Percentiles rank a stretch among this genome's conserved stretches.
These are phyloP conservation scores for Malassezia vespertilionis DNA, from an alignment of 1,284 basidiomycete species.

Conservation along the genomic window DNA sequence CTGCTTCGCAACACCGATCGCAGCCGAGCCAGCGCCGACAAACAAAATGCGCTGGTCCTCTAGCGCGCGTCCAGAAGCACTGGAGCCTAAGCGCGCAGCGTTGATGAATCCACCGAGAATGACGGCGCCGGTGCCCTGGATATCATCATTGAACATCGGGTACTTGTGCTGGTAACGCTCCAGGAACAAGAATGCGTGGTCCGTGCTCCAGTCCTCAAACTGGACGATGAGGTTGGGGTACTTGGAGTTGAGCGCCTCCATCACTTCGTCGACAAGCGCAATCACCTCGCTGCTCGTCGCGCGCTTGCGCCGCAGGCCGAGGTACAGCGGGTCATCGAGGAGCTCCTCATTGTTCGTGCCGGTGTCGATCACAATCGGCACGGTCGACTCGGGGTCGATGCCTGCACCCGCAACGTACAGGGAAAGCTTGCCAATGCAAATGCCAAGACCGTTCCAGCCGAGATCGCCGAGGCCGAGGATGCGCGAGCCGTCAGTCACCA, in stretches of 20 bases:
- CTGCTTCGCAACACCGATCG: constrained; percentile 57
- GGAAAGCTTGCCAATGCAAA: constrained; percentile 82
- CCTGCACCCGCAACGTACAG: constrained; percentile 83
- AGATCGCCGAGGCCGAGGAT: constrained; percentile 88
- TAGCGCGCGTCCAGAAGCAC: constrained; percentile 60
- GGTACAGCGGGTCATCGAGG: constrained; percentile 77
- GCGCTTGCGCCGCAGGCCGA: constrained; percentile 56
- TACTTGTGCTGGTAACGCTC: constrained; percentile 42
- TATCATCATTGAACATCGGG: constrained; percentile 63
- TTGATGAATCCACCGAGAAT: constrained; percentile 82
- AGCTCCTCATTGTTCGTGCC: constrained; percentile 76
- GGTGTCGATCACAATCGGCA: constrained; percentile 62
- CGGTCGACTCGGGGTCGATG: constrained; percentile 68
- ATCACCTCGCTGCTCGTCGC: constrained; percentile 45
- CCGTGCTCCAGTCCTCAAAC: constrained; percentile 57
- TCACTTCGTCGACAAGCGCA: constrained; percentile 85
- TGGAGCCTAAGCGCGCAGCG: constrained; percentile 66
- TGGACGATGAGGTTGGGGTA: constrained; percentile 71
- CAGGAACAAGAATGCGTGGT: constrained; percentile 44
- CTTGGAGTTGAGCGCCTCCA: constrained; percentile 55
- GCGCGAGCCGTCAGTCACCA: constrained; percentile 66
- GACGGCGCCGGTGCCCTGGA: constrained; percentile 57
- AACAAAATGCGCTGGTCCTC: constrained; percentile 76
- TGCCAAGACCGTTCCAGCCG: constrained; percentile 61
- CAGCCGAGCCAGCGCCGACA: constrained; percentile 76